phyloP scores from a whole-genome alignment of 2,329 filamentous ascomycete species.

The Pseudogymnoascus sp. region DNA sequence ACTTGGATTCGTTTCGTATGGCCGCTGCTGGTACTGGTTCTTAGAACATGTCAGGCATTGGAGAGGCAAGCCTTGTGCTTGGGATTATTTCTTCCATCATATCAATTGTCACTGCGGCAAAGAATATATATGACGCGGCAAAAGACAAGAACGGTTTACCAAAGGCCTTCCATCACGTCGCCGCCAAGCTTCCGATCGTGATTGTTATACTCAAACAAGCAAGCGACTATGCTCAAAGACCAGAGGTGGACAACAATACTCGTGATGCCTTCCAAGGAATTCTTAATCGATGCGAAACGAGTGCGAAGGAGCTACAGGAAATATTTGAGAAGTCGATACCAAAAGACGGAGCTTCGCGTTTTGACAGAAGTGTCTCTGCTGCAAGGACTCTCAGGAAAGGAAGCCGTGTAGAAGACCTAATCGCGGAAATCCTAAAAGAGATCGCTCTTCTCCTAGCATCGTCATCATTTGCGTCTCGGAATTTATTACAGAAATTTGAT shows the following conservation, averaged over 20 bases:
- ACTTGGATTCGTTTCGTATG: background rate
- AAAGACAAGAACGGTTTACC: slow-evolving; percentile 13
- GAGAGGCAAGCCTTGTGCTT: slow-evolving; percentile 16
- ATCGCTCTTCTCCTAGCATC: background rate
- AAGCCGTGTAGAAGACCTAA: background rate
- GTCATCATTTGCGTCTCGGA: background rate
- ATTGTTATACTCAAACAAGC: background rate
- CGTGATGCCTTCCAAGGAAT: background rate
- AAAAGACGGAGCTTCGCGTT: background rate
- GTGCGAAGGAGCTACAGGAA: background rate
- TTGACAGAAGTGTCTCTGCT: background rate
- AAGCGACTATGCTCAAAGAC: background rate
- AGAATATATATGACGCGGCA: slow-evolving; percentile 14
- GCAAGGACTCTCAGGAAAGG: slow-evolving; percentile 5
- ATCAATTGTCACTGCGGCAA: slow-evolving; percentile 13
- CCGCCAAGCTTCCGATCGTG: background rate
- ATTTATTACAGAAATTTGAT: background rate
- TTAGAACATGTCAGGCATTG: slow-evolving; percentile 14
- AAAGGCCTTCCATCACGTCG: slow-evolving; percentile 7
- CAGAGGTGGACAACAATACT: background rate
- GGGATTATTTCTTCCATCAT: slow-evolving; percentile 18
- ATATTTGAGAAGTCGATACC: background rate
- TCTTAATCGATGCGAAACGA: background rate
- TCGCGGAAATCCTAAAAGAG: background rate
- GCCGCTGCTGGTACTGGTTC: background rate